A percentile compares a stretch with the other conserved stretches of the same genome.
Evolutionary conservation across 495 filamentous ascomycete species (phyloP).

Genomic region (Chlorociboria aeruginascens): DNA sequence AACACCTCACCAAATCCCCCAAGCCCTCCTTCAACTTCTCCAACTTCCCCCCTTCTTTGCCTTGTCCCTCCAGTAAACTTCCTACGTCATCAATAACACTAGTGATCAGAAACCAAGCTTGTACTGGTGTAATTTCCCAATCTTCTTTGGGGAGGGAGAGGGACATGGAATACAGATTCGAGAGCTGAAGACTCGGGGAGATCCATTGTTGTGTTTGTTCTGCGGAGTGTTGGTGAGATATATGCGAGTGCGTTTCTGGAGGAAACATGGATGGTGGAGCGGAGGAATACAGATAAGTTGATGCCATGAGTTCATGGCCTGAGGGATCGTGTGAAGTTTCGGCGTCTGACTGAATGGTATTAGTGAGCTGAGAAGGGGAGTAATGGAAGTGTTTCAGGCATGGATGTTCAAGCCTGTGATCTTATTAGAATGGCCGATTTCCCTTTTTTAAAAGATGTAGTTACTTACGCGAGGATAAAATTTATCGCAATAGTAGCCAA

Average conservation of each 20-base stretch:
- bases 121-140: conserved; percentile 35
- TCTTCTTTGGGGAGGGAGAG: conserved; percentile 23
- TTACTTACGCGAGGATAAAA: conserved; percentile 35
- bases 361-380: conserved; percentile 5
- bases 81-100: conserved; percentile 12
- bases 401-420: conserved; percentile 33
- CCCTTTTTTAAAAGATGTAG: not conserved
- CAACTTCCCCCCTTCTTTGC: conserved; percentile 16
- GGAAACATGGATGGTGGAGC: conserved; percentile 5
- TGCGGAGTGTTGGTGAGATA: not conserved
- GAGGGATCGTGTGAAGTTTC: conserved; percentile 16
- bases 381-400: conserved; percentile 35
- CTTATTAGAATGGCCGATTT: not conserved
- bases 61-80: not conserved
- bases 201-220: not conserved
- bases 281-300: conserved; percentile 19
- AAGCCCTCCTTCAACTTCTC: conserved; percentile 24
- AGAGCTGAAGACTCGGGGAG: conserved; percentile 24
- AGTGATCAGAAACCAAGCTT: conserved; percentile 38
- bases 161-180: conserved; percentile 27
- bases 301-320: conserved; percentile 36
- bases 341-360: too few species aligned
- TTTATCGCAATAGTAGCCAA: conserved; percentile 34
- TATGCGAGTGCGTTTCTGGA: not conserved
- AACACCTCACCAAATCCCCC: conserved; percentile 24